A percentile compares a stretch with the other conserved stretches of the same genome.
Evolutionary conservation across 805 yeast species (phyloP).

Genomic region (Millerozyma miso): DNA sequence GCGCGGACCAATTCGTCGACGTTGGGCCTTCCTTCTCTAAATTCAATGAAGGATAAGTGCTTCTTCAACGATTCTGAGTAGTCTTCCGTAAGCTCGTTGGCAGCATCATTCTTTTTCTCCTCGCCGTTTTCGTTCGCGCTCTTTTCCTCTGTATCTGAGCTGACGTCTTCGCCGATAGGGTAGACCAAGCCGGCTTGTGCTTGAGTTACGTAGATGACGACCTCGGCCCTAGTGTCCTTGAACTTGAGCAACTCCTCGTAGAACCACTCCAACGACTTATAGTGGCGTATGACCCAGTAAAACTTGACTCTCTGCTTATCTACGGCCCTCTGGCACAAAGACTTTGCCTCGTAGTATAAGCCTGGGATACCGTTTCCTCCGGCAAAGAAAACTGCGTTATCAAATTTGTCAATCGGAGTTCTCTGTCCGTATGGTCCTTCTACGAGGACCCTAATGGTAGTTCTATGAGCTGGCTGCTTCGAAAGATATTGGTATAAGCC

Average conservation of each 20-base stretch:
- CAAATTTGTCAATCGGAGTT: slow-evolving; percentile 27
- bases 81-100: slow-evolving; percentile 7
- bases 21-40: slow-evolving; percentile 44
- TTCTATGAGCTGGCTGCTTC: slow-evolving; percentile 28
- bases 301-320: slow-evolving; percentile 19
- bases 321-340: slow-evolving; percentile 16
- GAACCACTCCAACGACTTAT: slow-evolving; percentile 38
- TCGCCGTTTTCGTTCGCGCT: slow-evolving; percentile 1
- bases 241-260: slow-evolving; percentile 31
- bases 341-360: slow-evolving; percentile 27
- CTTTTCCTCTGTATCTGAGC: slow-evolving; percentile 4
- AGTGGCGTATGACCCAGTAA: slow-evolving; percentile 39
- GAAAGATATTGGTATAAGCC: slow-evolving; percentile 30
- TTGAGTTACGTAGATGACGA: slow-evolving; percentile 40
- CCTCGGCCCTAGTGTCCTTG: slow-evolving; percentile 27
- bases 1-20: slow-evolving; percentile 26
- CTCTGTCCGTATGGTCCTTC: slow-evolving; percentile 41
- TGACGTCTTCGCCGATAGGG: slow-evolving; percentile 3
- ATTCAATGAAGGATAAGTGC: slow-evolving; percentile 34
- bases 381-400: slow-evolving; percentile 24
- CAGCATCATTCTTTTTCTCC: slow-evolving; percentile 11
- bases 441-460: slow-evolving; percentile 25
- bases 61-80: slow-evolving; percentile 11
- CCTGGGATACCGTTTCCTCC: slow-evolving; percentile 44
- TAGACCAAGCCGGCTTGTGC: slow-evolving; percentile 13